Base-by-base conservation (phyloP, 495 filamentous ascomycete genomes). In the Neurospora tetrasperma region DNA sequence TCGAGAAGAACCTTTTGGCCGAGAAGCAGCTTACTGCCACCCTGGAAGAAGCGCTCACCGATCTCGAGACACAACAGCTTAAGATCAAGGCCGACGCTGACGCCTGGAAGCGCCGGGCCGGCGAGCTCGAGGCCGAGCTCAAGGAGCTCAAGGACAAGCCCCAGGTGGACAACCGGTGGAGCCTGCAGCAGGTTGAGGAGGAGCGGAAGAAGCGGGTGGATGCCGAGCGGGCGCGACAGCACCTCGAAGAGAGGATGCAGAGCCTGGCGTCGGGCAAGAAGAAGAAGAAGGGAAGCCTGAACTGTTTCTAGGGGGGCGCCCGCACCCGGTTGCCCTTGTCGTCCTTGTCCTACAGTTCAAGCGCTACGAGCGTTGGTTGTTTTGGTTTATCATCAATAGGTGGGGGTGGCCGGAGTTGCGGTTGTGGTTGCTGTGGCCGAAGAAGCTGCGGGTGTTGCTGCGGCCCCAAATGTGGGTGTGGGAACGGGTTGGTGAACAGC, bases 1-100 rank as follows among this genome's bases (percentile, higher is more conserved):
- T 99, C 75, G 96, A 98, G 85, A 97, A 97, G 85, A 94, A 98
- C 79, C 88, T 99, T 41, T 91, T 91, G 74, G 94, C 96, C 38
- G 96, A 99, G 85, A 97, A 97, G 80, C 95, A 98, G 78, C 90
- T 99, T 38, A 98, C 95, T 6, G 89, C 91, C 23, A 97, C 94
- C 41, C 86, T 99, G 42, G 96, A 99, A 79, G 95, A 98, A 83
- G 96, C 96, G 35, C 87, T 99, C 48, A 93, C 93, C 8, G 96
- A 98, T 77, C 90, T 98, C 20, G 96, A 99, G 82, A 84, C 87
- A 69, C 92, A 95, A 75, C 91, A 89, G 78, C 94, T 91, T 82
- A 93, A 93, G 83, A 88, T 91, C 82, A 96, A 94, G 85, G 83
- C 84, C 42, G 96, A 99, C 79, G 89, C 91, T 79, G 94, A 98